These are phyloP conservation scores for Aspergillus versicolor DNA, from an alignment of 2,329 filamentous ascomycete species.

Conservation along the genomic window DNA sequence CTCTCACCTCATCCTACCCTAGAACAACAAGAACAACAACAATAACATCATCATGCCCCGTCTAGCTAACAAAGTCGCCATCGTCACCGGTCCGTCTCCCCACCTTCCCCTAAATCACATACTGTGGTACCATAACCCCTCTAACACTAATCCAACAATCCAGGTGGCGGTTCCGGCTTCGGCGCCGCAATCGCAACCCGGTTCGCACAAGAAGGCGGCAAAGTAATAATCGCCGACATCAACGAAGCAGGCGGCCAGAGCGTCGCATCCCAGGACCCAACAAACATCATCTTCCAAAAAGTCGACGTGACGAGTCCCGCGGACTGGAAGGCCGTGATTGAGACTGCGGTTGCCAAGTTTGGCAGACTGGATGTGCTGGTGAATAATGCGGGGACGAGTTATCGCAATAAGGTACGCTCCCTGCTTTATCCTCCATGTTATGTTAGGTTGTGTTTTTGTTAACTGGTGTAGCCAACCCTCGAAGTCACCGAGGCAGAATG, in stretches of 20 bases:
- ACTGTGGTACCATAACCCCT: background rate
- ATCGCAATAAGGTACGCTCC: constrained; percentile 38
- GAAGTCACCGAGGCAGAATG: constrained; percentile 46
- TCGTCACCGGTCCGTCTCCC: constrained; percentile 41
- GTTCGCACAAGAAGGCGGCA: constrained; percentile 42
- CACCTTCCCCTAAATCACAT: no score
- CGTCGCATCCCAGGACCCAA: constrained; percentile 30
- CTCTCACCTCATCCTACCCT: background rate
- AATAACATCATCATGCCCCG: constrained; percentile 20
- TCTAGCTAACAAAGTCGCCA: constrained; percentile 46
- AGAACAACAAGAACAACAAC: constrained; percentile 5
- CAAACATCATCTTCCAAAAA: constrained; percentile 31
- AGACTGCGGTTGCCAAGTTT: constrained; percentile 29
- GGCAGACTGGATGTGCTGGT: constrained; percentile 45
- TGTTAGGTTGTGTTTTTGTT: background rate
- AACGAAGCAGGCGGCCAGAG: constrained; percentile 36
- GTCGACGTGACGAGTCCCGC: constrained; percentile 35
- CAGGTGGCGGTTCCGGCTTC: constrained; percentile 45
- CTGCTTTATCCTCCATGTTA: background rate
- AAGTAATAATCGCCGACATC: constrained; percentile 44
- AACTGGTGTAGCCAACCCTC: constrained; percentile 32
- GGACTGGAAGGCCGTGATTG: constrained; percentile 36
- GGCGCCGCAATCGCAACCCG: constrained; percentile 42
- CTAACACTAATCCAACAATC: background rate
- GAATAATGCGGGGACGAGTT: constrained; percentile 49